Conservation (phyloP, 2,329 filamentous ascomycete genomes). For the Aureobasidium sp. region DNA sequence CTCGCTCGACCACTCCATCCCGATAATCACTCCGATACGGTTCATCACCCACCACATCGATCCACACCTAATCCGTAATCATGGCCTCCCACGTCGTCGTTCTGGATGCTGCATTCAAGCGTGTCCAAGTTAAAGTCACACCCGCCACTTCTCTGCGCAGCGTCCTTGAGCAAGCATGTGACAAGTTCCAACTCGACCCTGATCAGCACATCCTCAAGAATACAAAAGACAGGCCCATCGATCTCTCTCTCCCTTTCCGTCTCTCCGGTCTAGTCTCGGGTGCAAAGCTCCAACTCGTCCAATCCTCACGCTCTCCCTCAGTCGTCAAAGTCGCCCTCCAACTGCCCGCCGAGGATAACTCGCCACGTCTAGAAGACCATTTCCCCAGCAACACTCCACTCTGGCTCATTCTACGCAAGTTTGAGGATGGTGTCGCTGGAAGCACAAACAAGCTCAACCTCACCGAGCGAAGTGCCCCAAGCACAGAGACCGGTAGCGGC, state of each 20-base stretch:
- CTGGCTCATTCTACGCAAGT: constrained; percentile 84
- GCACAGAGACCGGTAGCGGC: constrained; percentile 51
- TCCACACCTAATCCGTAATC: not conserved
- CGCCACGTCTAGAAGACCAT: constrained; percentile 65
- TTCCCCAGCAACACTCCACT: constrained; percentile 81
- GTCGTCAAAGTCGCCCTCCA: constrained; percentile 85
- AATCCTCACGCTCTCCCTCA: constrained; percentile 74
- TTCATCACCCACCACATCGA: not conserved
- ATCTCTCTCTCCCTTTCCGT: constrained; percentile 76
- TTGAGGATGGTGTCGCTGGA: constrained; percentile 67
- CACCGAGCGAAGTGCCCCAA: constrained; percentile 70
- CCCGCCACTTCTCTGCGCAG: constrained; percentile 76
- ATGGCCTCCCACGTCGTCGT: constrained; percentile 90
- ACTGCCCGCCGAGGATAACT: constrained; percentile 62
- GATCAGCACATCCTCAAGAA: constrained; percentile 77
- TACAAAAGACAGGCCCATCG: constrained; percentile 74
- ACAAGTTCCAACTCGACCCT: constrained; percentile 64
- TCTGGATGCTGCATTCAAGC: constrained; percentile 68
- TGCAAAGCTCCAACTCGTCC: constrained; percentile 86
- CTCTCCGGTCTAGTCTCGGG: constrained; percentile 74
- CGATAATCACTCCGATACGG: not conserved
- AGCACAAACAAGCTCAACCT: constrained; percentile 54
- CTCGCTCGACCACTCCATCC: not conserved
- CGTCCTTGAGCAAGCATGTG: constrained; percentile 78
- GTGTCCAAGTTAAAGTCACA: constrained; percentile 72